A percentile compares a stretch with the other conserved stretches of the same genome.
Conservation (phyloP, 2,329 filamentous ascomycete species). For the Tolypocladium sp. region DNA sequence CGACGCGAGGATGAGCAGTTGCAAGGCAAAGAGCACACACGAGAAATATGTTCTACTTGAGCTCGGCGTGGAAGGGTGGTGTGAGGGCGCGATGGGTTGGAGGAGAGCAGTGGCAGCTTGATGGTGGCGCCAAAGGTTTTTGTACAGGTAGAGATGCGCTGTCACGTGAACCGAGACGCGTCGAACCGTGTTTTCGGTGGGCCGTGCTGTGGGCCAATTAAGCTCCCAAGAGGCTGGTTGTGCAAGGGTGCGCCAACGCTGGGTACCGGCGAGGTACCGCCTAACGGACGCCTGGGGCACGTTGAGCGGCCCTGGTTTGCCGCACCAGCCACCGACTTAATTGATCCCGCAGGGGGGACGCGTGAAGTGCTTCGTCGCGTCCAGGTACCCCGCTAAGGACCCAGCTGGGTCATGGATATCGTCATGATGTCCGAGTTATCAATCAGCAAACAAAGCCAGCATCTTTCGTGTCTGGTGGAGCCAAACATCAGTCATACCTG, state of each 20-base stretch:
- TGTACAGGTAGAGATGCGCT: slow-evolving; percentile 24
- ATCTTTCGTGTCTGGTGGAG: slow-evolving; percentile 11
- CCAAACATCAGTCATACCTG: slow-evolving; percentile 5
- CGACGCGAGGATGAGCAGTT: slow-evolving; percentile 4
- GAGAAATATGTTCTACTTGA: slow-evolving; percentile 8
- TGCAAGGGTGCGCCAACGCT: background rate
- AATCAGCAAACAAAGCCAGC: slow-evolving; percentile 19
- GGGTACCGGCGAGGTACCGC: slow-evolving; percentile 4
- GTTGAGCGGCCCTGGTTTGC: background rate
- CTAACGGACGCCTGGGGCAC: background rate
- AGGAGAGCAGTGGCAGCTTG: slow-evolving; percentile 8
- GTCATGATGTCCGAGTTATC: slow-evolving; percentile 14
- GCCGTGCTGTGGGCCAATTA: slow-evolving; percentile 13
- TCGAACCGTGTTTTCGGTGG: slow-evolving; percentile 19
- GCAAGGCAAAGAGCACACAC: slow-evolving; percentile 9
- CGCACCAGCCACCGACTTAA: slow-evolving; percentile 8
- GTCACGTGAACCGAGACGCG: slow-evolving; percentile 29
- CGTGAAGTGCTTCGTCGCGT: slow-evolving; percentile 12
- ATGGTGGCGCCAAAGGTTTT: slow-evolving; percentile 25
- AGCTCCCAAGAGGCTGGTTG: slow-evolving; percentile 7
- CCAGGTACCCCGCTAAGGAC: slow-evolving; percentile 7
- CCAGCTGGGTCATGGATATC: slow-evolving; percentile 8
- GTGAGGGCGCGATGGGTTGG: slow-evolving; percentile 19
- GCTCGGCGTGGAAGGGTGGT: slow-evolving; percentile 9
- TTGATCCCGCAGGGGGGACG: slow-evolving; percentile 3